Evolutionary conservation across 305 asterid genomes (phyloP).

Genomic region (Fraxinus greggii): DNA sequence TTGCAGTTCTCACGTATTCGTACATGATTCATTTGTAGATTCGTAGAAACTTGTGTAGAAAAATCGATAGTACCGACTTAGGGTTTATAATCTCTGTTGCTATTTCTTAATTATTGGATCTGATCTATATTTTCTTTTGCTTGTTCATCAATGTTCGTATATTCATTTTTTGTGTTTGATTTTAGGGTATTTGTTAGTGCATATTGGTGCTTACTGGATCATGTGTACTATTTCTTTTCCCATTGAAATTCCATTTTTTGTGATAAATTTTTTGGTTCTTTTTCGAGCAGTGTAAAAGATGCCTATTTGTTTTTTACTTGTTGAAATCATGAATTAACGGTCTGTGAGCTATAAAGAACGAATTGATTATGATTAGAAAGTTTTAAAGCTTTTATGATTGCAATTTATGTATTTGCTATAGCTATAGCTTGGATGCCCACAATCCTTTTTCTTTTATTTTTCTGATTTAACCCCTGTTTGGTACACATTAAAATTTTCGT

Average conservation of each 20-base stretch:
- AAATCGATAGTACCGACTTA: neutral
- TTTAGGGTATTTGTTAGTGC: neutral
- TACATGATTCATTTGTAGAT: neutral
- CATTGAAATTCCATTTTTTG: neutral
- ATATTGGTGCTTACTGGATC: neutral
- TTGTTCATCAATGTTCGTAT: neutral
- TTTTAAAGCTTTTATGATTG: slow-evolving; percentile 50
- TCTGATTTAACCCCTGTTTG: too few relatives aligned
- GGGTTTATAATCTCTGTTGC: neutral
- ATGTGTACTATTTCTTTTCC: neutral
- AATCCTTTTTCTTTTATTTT: neutral
- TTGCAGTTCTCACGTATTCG: neutral
- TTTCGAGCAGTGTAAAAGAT: neutral
- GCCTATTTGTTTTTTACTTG: neutral
- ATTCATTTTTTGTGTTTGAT: neutral
- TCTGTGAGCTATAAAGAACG: slow-evolving; percentile 33
- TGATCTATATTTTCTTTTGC: neutral
- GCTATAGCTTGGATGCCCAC: neutral
- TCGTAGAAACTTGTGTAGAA: neutral
- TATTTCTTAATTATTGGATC: neutral
- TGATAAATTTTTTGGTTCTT: neutral
- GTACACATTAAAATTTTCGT: too few relatives aligned
- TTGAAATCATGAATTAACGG: neutral
- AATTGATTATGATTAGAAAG: slow-evolving; percentile 33
- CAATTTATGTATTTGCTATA: neutral